Base-by-base conservation (phyloP, 345 rosid species). In the Theobroma cacao region DNA sequence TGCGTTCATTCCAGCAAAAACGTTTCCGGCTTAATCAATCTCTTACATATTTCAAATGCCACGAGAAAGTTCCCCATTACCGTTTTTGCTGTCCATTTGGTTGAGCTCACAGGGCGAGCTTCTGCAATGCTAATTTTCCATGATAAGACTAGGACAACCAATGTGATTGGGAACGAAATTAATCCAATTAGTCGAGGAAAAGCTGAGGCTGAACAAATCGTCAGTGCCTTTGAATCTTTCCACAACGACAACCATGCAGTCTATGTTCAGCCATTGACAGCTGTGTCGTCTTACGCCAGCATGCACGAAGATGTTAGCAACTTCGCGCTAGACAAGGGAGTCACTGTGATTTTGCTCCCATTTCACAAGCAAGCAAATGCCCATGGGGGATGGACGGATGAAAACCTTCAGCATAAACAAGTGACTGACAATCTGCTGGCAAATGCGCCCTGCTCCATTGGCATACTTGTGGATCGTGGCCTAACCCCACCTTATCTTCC, bases 81-180 rank as follows among this genome's bases (percentile, higher is more conserved):
- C 22, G 83, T 90, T 20, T 88, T 80, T 45, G 91, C 85, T 33
- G 86, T 88, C 78, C 87, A 87, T 83, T 88, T 93, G 2, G 85
- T 88, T 34, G 91, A 90, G 79, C 90, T 90, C 67, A 86, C 90
- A 0, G 91, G 95, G 43, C 85, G 89, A 2, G 86, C 94, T 73
- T 89, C 97, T 0, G 91, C 92, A 43, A 74, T 86, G 87, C 87
- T 91, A 7, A 86, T 93, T 69, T 85, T 90, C 87, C 93, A 92
- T 80, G 81, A 75, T 24, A 66, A 66, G 6, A 34, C 30, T 14
- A 72, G 59, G 26, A 60, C 33, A 11, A 38, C 76, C 4, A 36
- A 74, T 36, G 7, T 8, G 4, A 11, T 1, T 24, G 31, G 68
- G 26, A 38, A 53, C 66, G 4, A 40, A 24, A n/a, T 5, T 53